Conservation (phyloP, 106 monocot species). For the Dendrobium officinale region DNA sequence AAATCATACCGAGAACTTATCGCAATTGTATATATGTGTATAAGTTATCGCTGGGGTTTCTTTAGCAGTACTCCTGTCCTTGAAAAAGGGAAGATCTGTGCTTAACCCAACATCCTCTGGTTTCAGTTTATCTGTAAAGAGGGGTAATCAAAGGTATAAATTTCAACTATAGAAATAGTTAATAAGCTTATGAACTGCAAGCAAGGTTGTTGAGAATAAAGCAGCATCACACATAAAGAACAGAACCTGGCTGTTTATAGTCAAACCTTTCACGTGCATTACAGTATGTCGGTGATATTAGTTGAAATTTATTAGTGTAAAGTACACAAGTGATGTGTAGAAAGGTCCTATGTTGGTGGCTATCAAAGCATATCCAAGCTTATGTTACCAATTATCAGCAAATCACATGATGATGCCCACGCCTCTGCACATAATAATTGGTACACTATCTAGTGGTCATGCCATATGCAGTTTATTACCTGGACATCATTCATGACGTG, state of each 20-base stretch:
- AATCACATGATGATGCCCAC: not conserved
- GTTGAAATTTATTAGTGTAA: not conserved
- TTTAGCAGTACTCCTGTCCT: conserved; percentile 13
- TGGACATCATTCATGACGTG: not conserved
- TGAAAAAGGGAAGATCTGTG: conserved; percentile 61
- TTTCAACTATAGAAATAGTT: not conserved
- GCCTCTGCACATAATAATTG: too few relatives aligned
- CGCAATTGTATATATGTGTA: conserved; percentile 55
- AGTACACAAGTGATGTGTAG: not conserved
- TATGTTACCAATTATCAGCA: not conserved
- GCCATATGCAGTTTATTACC: not conserved
- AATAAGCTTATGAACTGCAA: not conserved
- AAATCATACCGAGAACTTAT: conserved; percentile 68
- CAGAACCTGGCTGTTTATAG: not conserved
- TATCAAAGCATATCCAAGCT: not conserved
- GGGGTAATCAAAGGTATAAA: not conserved
- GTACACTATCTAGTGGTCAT: not conserved
- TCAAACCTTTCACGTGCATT: not conserved
- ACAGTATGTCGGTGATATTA: not conserved
- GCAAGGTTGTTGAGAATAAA: not conserved
- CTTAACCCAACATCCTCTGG: conserved; percentile 75
- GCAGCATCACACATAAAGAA: not conserved
- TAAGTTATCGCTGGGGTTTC: conserved; percentile 47
- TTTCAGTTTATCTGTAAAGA: conserved; percentile 59
- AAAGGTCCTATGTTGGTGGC: not conserved